Evolutionary conservation across 306 rosid species (phyloP).

Genomic region (Inga laurina): DNA sequence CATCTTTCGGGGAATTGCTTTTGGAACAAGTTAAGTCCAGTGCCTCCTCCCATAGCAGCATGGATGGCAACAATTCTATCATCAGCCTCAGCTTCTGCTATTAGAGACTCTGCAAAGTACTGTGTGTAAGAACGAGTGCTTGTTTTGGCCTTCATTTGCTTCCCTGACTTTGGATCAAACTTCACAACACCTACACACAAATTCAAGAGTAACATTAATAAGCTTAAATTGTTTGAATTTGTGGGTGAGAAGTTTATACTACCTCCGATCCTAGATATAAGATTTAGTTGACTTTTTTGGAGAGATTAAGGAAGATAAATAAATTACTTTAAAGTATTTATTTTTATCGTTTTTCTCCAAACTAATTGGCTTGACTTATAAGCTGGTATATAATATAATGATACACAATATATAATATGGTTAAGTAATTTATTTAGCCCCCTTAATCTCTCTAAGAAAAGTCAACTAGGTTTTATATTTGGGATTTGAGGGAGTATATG

Average conservation of each 20-base stretch:
- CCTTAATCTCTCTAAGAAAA: no score
- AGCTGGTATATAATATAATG: no score
- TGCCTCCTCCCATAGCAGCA: constrained; percentile 67
- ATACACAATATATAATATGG: no score
- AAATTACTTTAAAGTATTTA: no score
- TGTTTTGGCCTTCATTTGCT: constrained; percentile 42
- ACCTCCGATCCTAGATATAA: no score
- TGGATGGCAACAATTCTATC: constrained; percentile 49
- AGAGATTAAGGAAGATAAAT: no score
- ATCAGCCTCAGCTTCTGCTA: constrained; percentile 53
- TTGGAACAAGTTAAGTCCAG: constrained; percentile 57
- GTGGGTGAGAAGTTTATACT: not conserved
- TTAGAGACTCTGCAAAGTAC: constrained; percentile 48
- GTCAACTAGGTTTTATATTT: no score
- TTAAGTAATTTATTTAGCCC: no score
- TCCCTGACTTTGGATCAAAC: constrained; percentile 50
- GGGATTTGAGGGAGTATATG: no score
- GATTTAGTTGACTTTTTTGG: no score
- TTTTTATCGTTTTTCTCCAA: no score
- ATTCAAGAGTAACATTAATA: not conserved
- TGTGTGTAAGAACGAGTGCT: constrained; percentile 45
- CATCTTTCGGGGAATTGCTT: constrained; percentile 45
- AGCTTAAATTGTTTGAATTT: not conserved
- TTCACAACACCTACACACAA: constrained; percentile 46
- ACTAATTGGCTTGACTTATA: no score